phyloP scores from a whole-genome alignment of 2,329 filamentous ascomycete species.

The Mycosphaerella sp. region DNA sequence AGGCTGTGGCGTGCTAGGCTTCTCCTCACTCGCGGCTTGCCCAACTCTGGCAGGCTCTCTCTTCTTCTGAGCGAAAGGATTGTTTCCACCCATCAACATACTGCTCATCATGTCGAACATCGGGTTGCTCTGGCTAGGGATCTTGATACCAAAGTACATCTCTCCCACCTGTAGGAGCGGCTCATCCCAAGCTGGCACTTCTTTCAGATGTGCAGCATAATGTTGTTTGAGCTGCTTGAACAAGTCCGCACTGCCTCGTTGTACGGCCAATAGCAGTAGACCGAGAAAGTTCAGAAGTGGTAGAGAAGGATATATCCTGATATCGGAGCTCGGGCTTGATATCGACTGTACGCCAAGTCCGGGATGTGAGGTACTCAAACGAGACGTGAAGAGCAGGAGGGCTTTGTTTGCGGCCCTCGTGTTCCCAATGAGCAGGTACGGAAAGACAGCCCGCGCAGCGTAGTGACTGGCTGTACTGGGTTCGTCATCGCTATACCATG shows the following conservation, averaged over 20 bases:
- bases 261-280: conserved; percentile 73
- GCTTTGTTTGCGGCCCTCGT: conserved; percentile 80
- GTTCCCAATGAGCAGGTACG: conserved; percentile 87
- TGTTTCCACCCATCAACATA: conserved; percentile 73
- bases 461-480: conserved; percentile 82
- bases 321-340: conserved; percentile 63
- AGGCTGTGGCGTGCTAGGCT: conserved; percentile 25
- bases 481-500: conserved; percentile 87
- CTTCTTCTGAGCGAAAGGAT: conserved; percentile 44
- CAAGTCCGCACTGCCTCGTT: conserved; percentile 69
- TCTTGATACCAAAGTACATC: conserved; percentile 91
- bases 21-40: conserved; percentile 35
- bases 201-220: conserved; percentile 72
- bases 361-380: conserved; percentile 54
- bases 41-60: conserved; percentile 45
- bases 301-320: conserved; percentile 76
- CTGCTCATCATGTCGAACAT: conserved; percentile 98
- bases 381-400: conserved; percentile 67
- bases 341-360: conserved; percentile 74
- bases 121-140: conserved; percentile 83
- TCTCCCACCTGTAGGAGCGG: conserved; percentile 82
- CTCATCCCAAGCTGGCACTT: conserved; percentile 65
- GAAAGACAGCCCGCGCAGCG: conserved; percentile 77
- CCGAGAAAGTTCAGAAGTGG: conserved; percentile 95
- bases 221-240: conserved; percentile 77